These are phyloP conservation scores for Drosera spatulata DNA, from an alignment of 179 eudicot genomes.

Conservation along the genomic window DNA sequence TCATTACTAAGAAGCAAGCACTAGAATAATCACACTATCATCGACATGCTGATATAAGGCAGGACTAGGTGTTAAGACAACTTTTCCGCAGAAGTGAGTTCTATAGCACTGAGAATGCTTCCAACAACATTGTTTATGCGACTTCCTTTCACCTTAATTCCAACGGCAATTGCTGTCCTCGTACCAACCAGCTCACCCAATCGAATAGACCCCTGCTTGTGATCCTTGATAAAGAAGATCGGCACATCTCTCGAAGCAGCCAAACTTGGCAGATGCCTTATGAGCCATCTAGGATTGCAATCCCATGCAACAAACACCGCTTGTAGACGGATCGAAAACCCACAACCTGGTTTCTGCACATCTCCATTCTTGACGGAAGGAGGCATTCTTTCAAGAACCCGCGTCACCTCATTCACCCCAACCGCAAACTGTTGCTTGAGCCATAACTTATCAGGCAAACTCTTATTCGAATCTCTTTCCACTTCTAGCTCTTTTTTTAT, in stretches of 20 bases:
- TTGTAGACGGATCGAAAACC: constrained; percentile 15
- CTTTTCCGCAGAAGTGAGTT: too few relatives aligned
- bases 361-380: constrained; percentile 5
- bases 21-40: too few relatives aligned
- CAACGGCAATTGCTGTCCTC: constrained; percentile 73
- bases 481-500: constrained; percentile 42
- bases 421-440: constrained; percentile 70
- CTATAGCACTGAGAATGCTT: constrained; percentile 10
- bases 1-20: too few relatives aligned
- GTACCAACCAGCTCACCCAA: constrained; percentile 63
- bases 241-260: constrained; percentile 66
- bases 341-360: neutral
- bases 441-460: constrained; percentile 62
- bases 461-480: constrained; percentile 27
- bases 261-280: constrained; percentile 63
- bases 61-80: too few relatives aligned
- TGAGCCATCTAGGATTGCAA: constrained; percentile 68
- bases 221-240: constrained; percentile 52
- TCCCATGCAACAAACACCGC: constrained; percentile 76
- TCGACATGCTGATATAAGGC: too few relatives aligned
- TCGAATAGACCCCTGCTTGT: constrained; percentile 58
- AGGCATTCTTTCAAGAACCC: constrained; percentile 66
- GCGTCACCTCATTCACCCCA: constrained; percentile 90
- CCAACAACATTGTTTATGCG: constrained; percentile 34
- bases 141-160: constrained; percentile 60